Conservation (phyloP, 1,284 basidiomycete genomes). For the Austroboletus niveus region DNA sequence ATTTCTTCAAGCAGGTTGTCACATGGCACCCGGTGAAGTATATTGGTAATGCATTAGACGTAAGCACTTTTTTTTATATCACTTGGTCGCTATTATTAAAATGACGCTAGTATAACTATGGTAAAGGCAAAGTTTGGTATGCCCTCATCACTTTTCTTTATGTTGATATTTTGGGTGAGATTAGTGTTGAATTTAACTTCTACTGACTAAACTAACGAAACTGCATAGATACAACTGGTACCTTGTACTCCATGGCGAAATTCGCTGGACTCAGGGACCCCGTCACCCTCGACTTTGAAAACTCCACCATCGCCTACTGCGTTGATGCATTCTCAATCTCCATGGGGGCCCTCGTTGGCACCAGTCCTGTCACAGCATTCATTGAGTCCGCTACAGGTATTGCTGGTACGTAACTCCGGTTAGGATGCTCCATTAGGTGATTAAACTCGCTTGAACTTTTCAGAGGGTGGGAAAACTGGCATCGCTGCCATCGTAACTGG, state of each 20-base stretch:
- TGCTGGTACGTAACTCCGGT: slow-evolving; percentile 42
- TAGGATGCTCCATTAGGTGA: not conserved
- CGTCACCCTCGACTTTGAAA: slow-evolving; percentile 85
- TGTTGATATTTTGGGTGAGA: slow-evolving; percentile 77
- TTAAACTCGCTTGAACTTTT: slow-evolving; percentile 7
- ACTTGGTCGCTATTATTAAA: not conserved
- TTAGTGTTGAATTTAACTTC: not conserved
- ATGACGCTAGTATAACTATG: slow-evolving; percentile 47
- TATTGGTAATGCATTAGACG: slow-evolving; percentile 63
- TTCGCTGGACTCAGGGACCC: slow-evolving; percentile 88
- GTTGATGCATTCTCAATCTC: slow-evolving; percentile 81
- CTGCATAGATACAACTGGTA: slow-evolving; percentile 55
- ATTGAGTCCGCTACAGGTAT: slow-evolving; percentile 84
- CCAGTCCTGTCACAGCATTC: slow-evolving; percentile 87
- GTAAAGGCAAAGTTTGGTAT: slow-evolving; percentile 81
- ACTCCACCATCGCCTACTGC: slow-evolving; percentile 82
- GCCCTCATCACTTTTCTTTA: slow-evolving; percentile 87
- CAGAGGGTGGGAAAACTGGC: slow-evolving; percentile 88
- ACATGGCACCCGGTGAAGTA: slow-evolving; percentile 67
- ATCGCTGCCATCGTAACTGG: slow-evolving; percentile 77
- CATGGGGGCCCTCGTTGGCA: slow-evolving; percentile 81
- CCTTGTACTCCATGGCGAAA: slow-evolving; percentile 89
- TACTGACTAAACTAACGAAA: slow-evolving; percentile 1
- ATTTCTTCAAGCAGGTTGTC: slow-evolving; percentile 87
- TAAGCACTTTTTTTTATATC: slow-evolving; percentile 36